Evolutionary conservation across 2,329 filamentous ascomycete genomes (phyloP).

Genomic region (Cryphonectria naterciae): DNA sequence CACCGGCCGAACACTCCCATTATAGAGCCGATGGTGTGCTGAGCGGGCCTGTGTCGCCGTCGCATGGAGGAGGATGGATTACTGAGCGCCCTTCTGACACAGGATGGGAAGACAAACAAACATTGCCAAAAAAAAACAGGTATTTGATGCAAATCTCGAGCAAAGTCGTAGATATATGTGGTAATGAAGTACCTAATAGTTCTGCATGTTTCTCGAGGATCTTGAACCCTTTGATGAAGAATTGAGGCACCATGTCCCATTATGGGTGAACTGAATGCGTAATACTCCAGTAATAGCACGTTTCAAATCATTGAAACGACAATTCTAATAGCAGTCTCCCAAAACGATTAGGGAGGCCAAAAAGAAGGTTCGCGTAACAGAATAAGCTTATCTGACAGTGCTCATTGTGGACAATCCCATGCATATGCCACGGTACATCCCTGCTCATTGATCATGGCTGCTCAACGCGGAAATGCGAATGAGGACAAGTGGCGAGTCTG

Average conservation of each 20-base stretch:
- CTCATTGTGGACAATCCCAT: neutral
- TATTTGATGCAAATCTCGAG: neutral
- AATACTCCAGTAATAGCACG: neutral
- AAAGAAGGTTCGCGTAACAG: neutral
- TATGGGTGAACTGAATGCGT: neutral
- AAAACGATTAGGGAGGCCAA: neutral
- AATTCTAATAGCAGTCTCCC: neutral
- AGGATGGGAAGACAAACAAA: neutral
- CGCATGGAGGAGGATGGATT: neutral
- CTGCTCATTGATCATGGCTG: neutral
- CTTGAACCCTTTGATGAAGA: too few relatives aligned
- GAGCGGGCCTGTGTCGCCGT: neutral
- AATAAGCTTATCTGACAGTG: slow-evolving; percentile 6
- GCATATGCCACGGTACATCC: neutral
- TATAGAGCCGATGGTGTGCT: neutral
- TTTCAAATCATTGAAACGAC: neutral
- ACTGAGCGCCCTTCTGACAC: neutral
- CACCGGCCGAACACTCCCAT: neutral
- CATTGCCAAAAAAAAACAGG: neutral
- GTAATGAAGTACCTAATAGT: too few relatives aligned
- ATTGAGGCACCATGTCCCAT: neutral
- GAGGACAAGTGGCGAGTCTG: neutral
- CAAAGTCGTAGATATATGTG: too few relatives aligned
- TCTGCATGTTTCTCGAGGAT: too few relatives aligned
- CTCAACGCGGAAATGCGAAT: neutral